Base-by-base conservation (phyloP, 768 basidiomycete genomes). In the Hericium alpestre region DNA sequence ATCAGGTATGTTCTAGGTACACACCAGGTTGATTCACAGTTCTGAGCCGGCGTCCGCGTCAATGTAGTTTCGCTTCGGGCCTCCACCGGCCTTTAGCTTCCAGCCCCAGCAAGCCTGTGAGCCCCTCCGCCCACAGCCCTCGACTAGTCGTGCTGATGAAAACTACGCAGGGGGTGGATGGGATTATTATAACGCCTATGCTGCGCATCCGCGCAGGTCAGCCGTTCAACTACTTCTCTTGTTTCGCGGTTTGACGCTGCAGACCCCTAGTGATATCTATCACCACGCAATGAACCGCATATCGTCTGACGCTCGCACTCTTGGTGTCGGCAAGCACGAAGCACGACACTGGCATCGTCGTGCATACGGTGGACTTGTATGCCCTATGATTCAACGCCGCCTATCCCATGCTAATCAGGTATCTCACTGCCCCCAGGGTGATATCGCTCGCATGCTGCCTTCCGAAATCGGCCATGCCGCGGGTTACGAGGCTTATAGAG, bases 401-500 rank as follows among this genome's bases (percentile, higher is more conserved):
- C 32, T 8, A 32, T 32, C 32, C 9, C 8, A 32, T 32, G 32
- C 32, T 32, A 32, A 32, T 32, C 32, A 32, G 32, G 2, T 32
- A 32, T 32, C 3, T 39, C 32, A 32, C 15, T 32, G 53, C 23
- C 32, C 32, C 8, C 60, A 86, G 83, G 76, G 78, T 40, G 79
- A 80, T 56, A 67, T 83, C 16, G 68, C 67, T 54, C 67, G 70
- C 46, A 72, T 87, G 70, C 67, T 73, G 6, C 82, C 86, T 0
- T 63, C 69, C 16, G 84, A 88, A 57, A 76, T 90, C 16, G 88
- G 88, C 0, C 79, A 84, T 62, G 88, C 87, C 4, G 87, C 87
- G 9, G 87, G 85, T 2, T 89, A 87, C 65, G 86, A 89, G 67
- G 86, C 86, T 0, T 83, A 84, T 66, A 76, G 86, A 15, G 76